A percentile compares a stretch with the other conserved stretches of the same genome.
Evolutionary conservation across 192 early-diverging fungal genomes (phyloP).

Genomic region (Backusella parvicylindrica): DNA sequence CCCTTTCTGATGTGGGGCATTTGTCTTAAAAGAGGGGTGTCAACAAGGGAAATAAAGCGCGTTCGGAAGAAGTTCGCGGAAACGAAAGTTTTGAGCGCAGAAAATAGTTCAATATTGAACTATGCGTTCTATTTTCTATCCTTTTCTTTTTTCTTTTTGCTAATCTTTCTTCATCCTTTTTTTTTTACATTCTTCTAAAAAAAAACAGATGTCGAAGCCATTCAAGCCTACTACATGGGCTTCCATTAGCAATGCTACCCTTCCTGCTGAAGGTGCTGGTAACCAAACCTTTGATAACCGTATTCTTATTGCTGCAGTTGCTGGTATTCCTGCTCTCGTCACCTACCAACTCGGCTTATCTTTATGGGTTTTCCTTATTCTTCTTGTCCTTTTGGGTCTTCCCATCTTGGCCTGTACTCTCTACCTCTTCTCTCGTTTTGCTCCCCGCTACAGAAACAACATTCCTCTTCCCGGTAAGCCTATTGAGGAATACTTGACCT

Average conservation of each 20-base stretch:
- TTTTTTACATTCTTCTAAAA: not conserved
- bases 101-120: not conserved
- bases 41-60: not conserved
- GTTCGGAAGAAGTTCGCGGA: not conserved
- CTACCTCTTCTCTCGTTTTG: slow-evolving; percentile 60
- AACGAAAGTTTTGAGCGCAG: not conserved
- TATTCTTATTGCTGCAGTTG: slow-evolving; percentile 57
- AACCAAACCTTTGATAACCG: slow-evolving; percentile 78
- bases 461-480: slow-evolving; percentile 76
- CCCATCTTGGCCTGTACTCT: slow-evolving; percentile 75
- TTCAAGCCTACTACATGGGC: slow-evolving; percentile 48
- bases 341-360: slow-evolving; percentile 63
- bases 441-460: slow-evolving; percentile 58
- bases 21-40: not conserved
- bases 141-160: not conserved
- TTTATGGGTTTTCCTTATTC: slow-evolving; percentile 53
- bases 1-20: not conserved
- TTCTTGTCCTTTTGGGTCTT: slow-evolving; percentile 61
- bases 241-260: slow-evolving; percentile 52
- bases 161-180: not conserved
- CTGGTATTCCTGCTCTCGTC: slow-evolving; percentile 63
- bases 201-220: slow-evolving; percentile 11
- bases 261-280: slow-evolving; percentile 83
- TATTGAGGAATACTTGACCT: slow-evolving; percentile 85
- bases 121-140: not conserved